Evolutionary conservation across 768 basidiomycete genomes (phyloP).

Genomic region (Sarcomyxa edulis): DNA sequence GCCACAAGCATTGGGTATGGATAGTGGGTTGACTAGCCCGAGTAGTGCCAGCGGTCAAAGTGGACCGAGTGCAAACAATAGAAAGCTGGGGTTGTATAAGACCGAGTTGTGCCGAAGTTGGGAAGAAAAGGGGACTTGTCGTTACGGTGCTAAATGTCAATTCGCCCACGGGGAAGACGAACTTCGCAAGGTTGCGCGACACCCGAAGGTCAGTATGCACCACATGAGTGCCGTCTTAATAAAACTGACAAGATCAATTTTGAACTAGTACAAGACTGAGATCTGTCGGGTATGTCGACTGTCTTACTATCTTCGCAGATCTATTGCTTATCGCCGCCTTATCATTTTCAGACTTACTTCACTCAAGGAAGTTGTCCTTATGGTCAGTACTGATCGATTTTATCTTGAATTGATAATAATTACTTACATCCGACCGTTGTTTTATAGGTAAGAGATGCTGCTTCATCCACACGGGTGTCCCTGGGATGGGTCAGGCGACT

Average conservation of each 20-base stretch:
- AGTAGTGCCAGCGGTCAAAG: slow-evolving; percentile 36
- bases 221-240: too few species aligned
- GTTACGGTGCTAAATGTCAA: slow-evolving; percentile 87
- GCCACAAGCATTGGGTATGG: slow-evolving; percentile 23
- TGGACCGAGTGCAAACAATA: slow-evolving; percentile 87
- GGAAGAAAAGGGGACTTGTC: slow-evolving; percentile 86
- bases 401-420: too few species aligned
- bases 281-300: slow-evolving; percentile 70
- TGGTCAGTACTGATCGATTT: too few species aligned
- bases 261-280: slow-evolving; percentile 81
- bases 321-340: slow-evolving; percentile 6
- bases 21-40: slow-evolving; percentile 36
- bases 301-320: slow-evolving; percentile 7
- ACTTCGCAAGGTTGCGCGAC: slow-evolving; percentile 75
- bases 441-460: slow-evolving; percentile 90
- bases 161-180: slow-evolving; percentile 93
- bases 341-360: slow-evolving; percentile 47
- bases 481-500: slow-evolving; percentile 53
- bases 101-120: slow-evolving; percentile 87
- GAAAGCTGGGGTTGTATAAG: slow-evolving; percentile 88
- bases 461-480: slow-evolving; percentile 89
- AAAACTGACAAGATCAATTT: slow-evolving; percentile 10
- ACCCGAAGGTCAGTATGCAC: slow-evolving; percentile 96
- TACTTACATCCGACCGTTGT: too few species aligned
- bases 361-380: too few species aligned